These are phyloP conservation scores for Daldinia caldariorum DNA, from an alignment of 495 filamentous ascomycete species.

Conservation along the genomic window DNA sequence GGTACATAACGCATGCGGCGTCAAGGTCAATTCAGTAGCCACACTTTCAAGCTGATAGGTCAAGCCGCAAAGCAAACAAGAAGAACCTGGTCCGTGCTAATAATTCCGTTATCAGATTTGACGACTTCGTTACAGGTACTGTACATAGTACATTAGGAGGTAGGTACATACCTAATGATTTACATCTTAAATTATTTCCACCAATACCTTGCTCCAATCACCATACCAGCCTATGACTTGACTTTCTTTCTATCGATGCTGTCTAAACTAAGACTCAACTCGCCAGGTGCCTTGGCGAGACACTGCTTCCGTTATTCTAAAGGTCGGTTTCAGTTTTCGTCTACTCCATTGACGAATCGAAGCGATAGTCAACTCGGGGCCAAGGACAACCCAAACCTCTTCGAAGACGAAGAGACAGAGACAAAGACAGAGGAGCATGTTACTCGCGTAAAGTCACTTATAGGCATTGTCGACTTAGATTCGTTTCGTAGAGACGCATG, in stretches of 20 bases:
- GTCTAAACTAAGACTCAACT: slow-evolving; percentile 8
- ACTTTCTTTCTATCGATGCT: slow-evolving; percentile 10
- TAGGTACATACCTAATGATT: no score
- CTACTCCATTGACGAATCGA: slow-evolving; percentile 11
- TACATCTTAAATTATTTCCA: not conserved
- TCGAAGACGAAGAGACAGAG: not conserved
- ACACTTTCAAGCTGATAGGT: not conserved
- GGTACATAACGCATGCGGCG: no score
- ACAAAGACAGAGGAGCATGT: not conserved
- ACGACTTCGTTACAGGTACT: no score
- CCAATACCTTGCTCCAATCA: no score
- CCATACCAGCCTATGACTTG: no score
- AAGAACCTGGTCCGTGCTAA: not conserved
- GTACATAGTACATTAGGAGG: no score
- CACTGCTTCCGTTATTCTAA: not conserved
- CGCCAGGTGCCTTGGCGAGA: not conserved
- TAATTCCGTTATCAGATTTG: not conserved
- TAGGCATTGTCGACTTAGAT: slow-evolving; percentile 22
- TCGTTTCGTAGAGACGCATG: slow-evolving; percentile 28
- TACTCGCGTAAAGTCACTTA: slow-evolving; percentile 7
- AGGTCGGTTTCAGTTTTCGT: slow-evolving; percentile 1
- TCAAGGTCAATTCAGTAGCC: slow-evolving; percentile 4
- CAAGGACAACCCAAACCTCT: not conserved
- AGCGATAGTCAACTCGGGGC: not conserved
- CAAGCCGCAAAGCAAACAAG: slow-evolving; percentile 7